Base-by-base conservation (phyloP, 169 alveolate genomes). In the Babesia divergens region DNA sequence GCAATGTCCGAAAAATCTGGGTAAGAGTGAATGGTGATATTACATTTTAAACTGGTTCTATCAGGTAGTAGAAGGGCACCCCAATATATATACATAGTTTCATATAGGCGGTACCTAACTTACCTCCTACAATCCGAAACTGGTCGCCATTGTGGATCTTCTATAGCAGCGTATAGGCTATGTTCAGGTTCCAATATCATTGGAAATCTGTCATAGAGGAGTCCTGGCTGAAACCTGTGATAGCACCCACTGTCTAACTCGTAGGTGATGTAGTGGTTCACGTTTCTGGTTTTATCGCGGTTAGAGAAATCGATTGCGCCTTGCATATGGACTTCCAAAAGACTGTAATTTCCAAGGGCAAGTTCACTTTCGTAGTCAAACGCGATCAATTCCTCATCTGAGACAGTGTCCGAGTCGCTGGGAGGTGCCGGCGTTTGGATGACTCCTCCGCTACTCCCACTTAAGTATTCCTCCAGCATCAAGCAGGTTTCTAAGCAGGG, bases 1-100 rank as follows among this genome's bases (percentile, higher is more conserved):
- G 54, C 86, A 74, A 62, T 83, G 90, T 0, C 90, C 90, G 14
- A 58, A 56, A 38, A 83, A 58, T 18, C 86, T 76, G 38, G 22
- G 20, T 13, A 43, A n/a, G 54, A 32, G 20, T 28, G 31, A 18
- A 38, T 24, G 50, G 35, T 2, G 7, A 5, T 24, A 18, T 13
- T 66, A 5, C 18, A n/a, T n/a, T n/a, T n/a, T n/a, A n/a, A n/a
- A n/a, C 74, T 50, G n/a, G n/a, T n/a, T n/a, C n/a, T n/a, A n/a
- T n/a, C n/a, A n/a, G n/a, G n/a, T n/a, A n/a, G 47, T 40, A 40
- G 16, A 40, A 40, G 16, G 11, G 11, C 47, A 40, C 47, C 20
- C 47, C 47, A 40, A n/a, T n/a, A n/a, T n/a, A n/a, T n/a, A n/a
- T n/a, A n/a, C n/a, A n/a, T n/a, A n/a, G n/a, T n/a, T n/a, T n/a